phyloP scores from a whole-genome alignment of 2,329 filamentous ascomycete species.

The Fusarium sp. region DNA sequence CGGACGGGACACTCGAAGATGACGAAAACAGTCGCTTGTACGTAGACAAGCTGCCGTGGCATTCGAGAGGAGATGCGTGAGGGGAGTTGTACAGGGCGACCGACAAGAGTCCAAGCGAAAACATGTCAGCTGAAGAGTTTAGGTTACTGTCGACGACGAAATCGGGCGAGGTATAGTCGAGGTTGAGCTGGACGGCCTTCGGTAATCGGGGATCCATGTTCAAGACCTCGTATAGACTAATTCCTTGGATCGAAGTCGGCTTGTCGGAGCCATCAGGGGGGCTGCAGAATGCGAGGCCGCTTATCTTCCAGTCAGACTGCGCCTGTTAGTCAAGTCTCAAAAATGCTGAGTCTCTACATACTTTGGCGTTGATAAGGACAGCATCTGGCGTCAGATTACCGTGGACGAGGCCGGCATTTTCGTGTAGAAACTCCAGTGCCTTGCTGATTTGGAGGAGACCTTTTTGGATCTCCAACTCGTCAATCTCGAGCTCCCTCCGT shows the following conservation, averaged over 20 bases:
- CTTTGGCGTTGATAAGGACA: slow-evolving; percentile 92
- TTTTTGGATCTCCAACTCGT: slow-evolving; percentile 98
- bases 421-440: slow-evolving; percentile 92
- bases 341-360: slow-evolving; percentile 46
- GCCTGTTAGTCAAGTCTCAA: slow-evolving; percentile 42
- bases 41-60: slow-evolving; percentile 78
- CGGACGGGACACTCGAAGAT: slow-evolving; percentile 78
- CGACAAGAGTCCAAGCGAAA: slow-evolving; percentile 87
- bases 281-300: slow-evolving; percentile 88
- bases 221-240: slow-evolving; percentile 82
- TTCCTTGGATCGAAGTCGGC: slow-evolving; percentile 76
- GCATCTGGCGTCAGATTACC: slow-evolving; percentile 94
- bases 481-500: slow-evolving; percentile 86
- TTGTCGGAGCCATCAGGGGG: slow-evolving; percentile 78
- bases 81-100: slow-evolving; percentile 94
- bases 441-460: slow-evolving; percentile 92
- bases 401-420: slow-evolving; percentile 92
- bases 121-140: slow-evolving; percentile 86
- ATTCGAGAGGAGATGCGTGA: slow-evolving; percentile 84
- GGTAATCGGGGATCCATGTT: slow-evolving; percentile 87
- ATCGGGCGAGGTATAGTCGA: slow-evolving; percentile 94
- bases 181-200: slow-evolving; percentile 80
- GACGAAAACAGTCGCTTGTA: slow-evolving; percentile 87
- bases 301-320: slow-evolving; percentile 97
- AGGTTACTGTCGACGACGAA: slow-evolving; percentile 92